Evolutionary conservation across 495 filamentous ascomycete species (phyloP).

Genomic region (Talaromyces thailandensis): DNA sequence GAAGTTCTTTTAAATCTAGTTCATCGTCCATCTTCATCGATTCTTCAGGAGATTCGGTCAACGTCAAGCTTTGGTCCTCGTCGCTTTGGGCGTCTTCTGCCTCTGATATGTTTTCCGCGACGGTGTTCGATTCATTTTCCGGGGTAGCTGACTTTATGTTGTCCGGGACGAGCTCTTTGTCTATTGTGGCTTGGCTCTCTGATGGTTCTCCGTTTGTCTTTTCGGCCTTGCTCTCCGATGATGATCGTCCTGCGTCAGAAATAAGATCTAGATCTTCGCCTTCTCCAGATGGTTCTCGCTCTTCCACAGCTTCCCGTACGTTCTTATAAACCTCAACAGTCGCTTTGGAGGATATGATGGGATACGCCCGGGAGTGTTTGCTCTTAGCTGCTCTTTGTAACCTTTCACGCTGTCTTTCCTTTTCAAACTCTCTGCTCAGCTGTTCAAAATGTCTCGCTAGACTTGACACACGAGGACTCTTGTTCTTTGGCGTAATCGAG

Average conservation of each 20-base stretch:
- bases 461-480: constrained; percentile 69
- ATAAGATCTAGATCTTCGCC: constrained; percentile 34
- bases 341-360: constrained; percentile 84
- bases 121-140: constrained; percentile 42
- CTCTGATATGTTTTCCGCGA: constrained; percentile 55
- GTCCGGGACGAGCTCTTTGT: constrained; percentile 12
- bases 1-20: constrained; percentile 61
- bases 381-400: constrained; percentile 73
- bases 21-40: constrained; percentile 51
- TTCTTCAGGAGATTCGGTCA: constrained; percentile 57
- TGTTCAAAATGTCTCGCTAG: constrained; percentile 95
- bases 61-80: constrained; percentile 53
- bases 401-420: constrained; percentile 79
- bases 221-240: constrained; percentile 16
- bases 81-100: constrained; percentile 55
- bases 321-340: constrained; percentile 94
- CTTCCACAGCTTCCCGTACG: constrained; percentile 84
- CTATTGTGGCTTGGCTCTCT: constrained; percentile 14
- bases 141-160: constrained; percentile 27
- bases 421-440: constrained; percentile 91
- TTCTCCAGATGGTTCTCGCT: constrained; percentile 67
- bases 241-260: constrained; percentile 18
- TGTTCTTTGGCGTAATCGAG: constrained; percentile 59
- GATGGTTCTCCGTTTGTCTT: constrained; percentile 20
- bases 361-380: constrained; percentile 73